Percentiles rank a stretch among this genome's conserved stretches.
These are phyloP conservation scores for Ceratocystis alfenasii DNA, from an alignment of 2,329 filamentous ascomycete genomes.

Conservation along the genomic window DNA sequence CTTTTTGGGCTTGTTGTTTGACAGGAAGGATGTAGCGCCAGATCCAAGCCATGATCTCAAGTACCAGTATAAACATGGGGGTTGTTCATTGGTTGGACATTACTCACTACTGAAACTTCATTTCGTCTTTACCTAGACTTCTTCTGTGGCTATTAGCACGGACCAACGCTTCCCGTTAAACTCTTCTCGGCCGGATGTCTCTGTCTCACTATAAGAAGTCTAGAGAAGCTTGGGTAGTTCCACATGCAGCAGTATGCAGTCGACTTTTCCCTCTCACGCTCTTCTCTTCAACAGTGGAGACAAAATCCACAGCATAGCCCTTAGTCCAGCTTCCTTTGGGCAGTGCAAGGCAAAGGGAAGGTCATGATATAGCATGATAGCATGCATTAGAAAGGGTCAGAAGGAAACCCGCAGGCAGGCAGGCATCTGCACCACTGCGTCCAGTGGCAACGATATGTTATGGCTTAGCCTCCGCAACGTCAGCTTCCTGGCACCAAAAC, in stretches of 20 bases:
- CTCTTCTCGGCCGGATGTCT: background rate
- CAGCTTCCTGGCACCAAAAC: background rate
- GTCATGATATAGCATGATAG: background rate
- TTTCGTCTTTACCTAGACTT: background rate
- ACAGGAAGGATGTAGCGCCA: constrained; percentile 6
- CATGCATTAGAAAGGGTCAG: background rate
- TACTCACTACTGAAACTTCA: background rate
- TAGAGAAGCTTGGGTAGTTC: too few species aligned
- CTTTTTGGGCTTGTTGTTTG: background rate
- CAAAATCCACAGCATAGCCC: background rate
- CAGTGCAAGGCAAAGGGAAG: constrained; percentile 3
- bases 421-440: background rate
- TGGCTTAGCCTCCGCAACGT: background rate
- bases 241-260: background rate
- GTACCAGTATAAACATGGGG: too few species aligned
- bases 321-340: background rate
- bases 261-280: background rate
- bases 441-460: background rate
- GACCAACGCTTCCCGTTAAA: background rate
- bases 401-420: background rate
- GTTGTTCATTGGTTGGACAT: background rate
- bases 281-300: background rate
- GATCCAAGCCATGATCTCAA: too few species aligned
- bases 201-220: too few species aligned
- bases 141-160: background rate